phyloP scores from a whole-genome alignment of 768 basidiomycete genomes.

The Rhizopogon sp. region DNA sequence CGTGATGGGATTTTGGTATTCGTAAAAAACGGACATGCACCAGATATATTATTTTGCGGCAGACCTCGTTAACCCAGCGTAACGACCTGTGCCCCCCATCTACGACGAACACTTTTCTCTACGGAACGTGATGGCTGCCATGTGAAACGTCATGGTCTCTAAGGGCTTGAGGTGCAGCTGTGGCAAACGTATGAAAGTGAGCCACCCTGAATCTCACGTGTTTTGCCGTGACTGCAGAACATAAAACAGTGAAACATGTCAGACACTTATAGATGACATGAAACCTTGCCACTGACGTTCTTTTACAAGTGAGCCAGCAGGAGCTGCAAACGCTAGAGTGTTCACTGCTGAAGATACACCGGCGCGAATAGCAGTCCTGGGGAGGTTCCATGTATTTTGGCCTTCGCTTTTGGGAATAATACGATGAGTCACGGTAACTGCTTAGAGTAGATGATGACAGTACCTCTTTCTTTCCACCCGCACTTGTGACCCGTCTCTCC shows the following conservation, averaged over 20 bases:
- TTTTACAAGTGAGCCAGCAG: constrained; percentile 26
- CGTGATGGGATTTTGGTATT: background rate
- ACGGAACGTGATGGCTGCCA: constrained; percentile 17
- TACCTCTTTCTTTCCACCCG: constrained; percentile 15
- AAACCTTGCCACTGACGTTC: constrained; percentile 11
- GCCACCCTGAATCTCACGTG: constrained; percentile 25
- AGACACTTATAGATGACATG: background rate
- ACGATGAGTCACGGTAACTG: background rate
- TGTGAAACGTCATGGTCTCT: constrained; percentile 8
- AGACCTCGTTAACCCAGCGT: background rate
- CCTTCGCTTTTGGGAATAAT: constrained; percentile 4
- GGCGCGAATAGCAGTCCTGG: constrained; percentile 26
- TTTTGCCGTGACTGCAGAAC: constrained; percentile 22
- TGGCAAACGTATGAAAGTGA: constrained; percentile 25
- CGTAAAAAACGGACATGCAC: background rate
- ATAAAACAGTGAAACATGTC: background rate
- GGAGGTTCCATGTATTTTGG: constrained; percentile 24
- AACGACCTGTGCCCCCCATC: background rate
- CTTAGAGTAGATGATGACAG: background rate
- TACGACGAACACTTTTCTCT: background rate
- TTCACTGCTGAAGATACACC: constrained; percentile 25
- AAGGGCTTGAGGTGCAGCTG: constrained; percentile 15
- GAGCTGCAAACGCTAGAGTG: constrained; percentile 18
- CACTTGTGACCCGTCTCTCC: constrained; percentile 13
- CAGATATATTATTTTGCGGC: background rate